These are phyloP conservation scores for Chamaecrista fasciculata DNA, from an alignment of 306 rosid species.

Conservation along the genomic window DNA sequence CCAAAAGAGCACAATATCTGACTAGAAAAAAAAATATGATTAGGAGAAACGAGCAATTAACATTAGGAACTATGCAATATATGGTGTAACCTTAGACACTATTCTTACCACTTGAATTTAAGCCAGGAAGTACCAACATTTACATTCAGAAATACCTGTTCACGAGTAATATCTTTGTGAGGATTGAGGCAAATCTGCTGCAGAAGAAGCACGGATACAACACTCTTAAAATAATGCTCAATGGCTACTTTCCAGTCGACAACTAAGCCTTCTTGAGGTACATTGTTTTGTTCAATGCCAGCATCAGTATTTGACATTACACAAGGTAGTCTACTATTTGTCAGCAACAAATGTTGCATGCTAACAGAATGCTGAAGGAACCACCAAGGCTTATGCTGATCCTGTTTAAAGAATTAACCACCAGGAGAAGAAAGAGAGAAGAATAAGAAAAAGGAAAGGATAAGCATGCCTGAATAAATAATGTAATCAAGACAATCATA, in stretches of 20 bases:
- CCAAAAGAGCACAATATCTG: background rate
- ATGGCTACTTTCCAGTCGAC: conserved; percentile 62
- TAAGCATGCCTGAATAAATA: background rate
- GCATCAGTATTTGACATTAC: conserved; percentile 35
- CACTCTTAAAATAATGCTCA: conserved; percentile 68
- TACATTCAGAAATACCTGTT: conserved; percentile 56
- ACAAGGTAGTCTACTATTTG: conserved; percentile 36
- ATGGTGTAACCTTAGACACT: background rate
- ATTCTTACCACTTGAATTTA: background rate
- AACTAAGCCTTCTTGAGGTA: conserved; percentile 28
- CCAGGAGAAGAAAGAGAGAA: background rate
- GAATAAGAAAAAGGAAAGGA: background rate
- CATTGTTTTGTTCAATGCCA: conserved; percentile 21
- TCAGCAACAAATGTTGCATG: conserved; percentile 48
- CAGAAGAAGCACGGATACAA: conserved; percentile 62
- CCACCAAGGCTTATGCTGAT: conserved; percentile 77
- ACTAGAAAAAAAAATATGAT: background rate
- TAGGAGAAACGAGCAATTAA: no score
- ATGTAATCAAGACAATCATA: conserved; percentile 12
- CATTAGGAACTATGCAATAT: no score
- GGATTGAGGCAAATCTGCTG: conserved; percentile 63
- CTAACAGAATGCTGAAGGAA: conserved; percentile 64
- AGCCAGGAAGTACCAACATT: background rate
- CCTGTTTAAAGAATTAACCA: conserved; percentile 43
- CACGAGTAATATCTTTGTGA: conserved; percentile 62